Percentiles rank a stretch among this genome's conserved stretches.
phyloP scores from a whole-genome alignment of 805 yeast genomes.

The Lipomyces mesembrius region DNA sequence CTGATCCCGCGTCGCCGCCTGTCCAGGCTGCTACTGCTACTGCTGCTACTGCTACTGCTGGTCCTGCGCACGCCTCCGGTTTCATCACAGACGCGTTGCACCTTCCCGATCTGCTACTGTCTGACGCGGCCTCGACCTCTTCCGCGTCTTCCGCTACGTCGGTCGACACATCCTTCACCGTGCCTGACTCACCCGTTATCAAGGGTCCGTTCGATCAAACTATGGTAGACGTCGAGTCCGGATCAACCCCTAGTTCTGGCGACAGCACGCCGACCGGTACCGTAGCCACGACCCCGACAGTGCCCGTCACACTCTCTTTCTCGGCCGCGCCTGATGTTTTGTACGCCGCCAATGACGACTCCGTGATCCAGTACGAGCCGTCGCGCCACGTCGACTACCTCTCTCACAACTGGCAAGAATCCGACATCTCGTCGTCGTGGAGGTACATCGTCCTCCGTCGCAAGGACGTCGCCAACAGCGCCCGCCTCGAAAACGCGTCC shows the following conservation, averaged over 20 bases:
- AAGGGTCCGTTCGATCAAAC: background rate
- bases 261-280: slow-evolving; percentile 5
- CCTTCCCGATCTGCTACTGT: background rate
- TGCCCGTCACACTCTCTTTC: slow-evolving; percentile 9
- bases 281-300: slow-evolving; percentile 1
- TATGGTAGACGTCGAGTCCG: background rate
- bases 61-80: background rate
- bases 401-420: slow-evolving; percentile 94
- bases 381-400: slow-evolving; percentile 91
- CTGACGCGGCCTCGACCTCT: slow-evolving; percentile 13
- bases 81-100: background rate
- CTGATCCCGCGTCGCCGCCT: slow-evolving; percentile 5
- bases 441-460: slow-evolving; percentile 82
- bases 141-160: slow-evolving; percentile 7
- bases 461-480: slow-evolving; percentile 82
- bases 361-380: slow-evolving; percentile 78
- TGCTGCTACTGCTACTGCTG: background rate
- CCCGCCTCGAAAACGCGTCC: slow-evolving; percentile 78
- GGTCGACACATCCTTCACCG: background rate
- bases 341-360: slow-evolving; percentile 60
- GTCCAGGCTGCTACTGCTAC: background rate
- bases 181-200: background rate
- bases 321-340: slow-evolving; percentile 30
- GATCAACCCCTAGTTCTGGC: background rate
- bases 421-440: slow-evolving; percentile 94